These are phyloP conservation scores for Eucalyptus sp. DNA, from an alignment of 345 rosid genomes.

Conservation along the genomic window DNA sequence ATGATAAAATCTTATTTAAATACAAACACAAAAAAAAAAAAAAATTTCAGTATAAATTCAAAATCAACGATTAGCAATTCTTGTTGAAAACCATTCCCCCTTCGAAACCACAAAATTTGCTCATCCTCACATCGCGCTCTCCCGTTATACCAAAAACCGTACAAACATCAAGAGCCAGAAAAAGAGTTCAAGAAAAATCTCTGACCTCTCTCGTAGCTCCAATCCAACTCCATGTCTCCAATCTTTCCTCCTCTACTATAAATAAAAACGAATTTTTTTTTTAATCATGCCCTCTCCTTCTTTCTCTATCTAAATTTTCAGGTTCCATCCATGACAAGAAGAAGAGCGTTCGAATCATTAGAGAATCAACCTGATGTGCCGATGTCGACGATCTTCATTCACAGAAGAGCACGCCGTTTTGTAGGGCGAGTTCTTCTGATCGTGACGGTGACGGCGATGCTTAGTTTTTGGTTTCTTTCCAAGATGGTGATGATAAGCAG, in stretches of 20 bases:
- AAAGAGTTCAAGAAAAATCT: not conserved
- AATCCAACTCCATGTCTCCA: not conserved
- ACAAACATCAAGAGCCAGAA: not conserved
- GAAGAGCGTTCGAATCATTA: not conserved
- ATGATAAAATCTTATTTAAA: not conserved
- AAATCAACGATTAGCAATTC: not conserved
- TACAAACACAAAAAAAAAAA: not conserved
- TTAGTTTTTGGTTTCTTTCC: not conserved
- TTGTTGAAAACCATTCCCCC: not conserved
- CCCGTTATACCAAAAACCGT: not conserved
- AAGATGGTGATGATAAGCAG: not conserved
- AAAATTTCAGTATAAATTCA: not conserved
- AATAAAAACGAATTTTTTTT: not conserved
- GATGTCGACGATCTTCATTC: not conserved
- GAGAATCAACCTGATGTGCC: not conserved
- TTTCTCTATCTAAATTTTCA: not conserved
- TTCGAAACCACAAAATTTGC: not conserved
- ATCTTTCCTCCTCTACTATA: not conserved
- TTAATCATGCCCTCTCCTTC: not conserved
- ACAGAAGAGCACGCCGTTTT: not conserved
- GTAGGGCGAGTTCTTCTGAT: not conserved
- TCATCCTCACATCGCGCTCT: not conserved
- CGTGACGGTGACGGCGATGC: not conserved
- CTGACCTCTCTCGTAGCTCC: not conserved
- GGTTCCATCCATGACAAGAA: slow-evolving; percentile 3